phyloP scores from a whole-genome alignment of 2,329 filamentous ascomycete species.

The Aspergillus sp. region DNA sequence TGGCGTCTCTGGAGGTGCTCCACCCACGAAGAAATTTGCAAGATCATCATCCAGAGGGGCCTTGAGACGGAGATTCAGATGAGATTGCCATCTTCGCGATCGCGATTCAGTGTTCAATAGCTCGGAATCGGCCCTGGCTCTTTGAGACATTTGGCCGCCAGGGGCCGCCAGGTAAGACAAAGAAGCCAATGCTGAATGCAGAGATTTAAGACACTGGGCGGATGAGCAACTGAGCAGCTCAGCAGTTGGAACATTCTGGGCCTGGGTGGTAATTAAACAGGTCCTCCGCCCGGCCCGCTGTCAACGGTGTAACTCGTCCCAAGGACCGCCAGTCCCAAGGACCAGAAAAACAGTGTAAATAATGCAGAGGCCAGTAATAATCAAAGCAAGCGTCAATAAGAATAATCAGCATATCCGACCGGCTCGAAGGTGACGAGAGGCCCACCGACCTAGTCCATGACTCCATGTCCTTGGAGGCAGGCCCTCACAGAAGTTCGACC shows the following conservation, averaged over 20 bases:
- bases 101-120: not conserved
- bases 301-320: constrained; percentile 9
- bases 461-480: not conserved
- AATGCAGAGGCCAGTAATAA: too few relatives aligned
- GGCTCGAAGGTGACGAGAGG: not conserved
- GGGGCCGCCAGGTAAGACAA: constrained; percentile 2
- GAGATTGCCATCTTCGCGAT: not conserved
- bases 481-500: not conserved
- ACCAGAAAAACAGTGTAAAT: too few relatives aligned
- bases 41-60: constrained; percentile 3
- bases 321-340: not conserved
- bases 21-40: constrained; percentile 18
- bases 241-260: constrained; percentile 5
- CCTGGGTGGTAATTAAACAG: constrained; percentile 14
- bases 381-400: not conserved
- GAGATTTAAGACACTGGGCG: constrained; percentile 10
- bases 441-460: not conserved
- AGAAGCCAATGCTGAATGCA: not conserved
- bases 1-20: constrained; percentile 11
- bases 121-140: too few relatives aligned
- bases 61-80: not conserved
- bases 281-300: constrained; percentile 3
- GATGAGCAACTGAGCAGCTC: not conserved
- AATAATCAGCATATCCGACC: not conserved
- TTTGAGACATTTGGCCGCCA: not conserved